phyloP scores from a whole-genome alignment of 2,329 filamentous ascomycete genomes.

The Aspergillus sp. region DNA sequence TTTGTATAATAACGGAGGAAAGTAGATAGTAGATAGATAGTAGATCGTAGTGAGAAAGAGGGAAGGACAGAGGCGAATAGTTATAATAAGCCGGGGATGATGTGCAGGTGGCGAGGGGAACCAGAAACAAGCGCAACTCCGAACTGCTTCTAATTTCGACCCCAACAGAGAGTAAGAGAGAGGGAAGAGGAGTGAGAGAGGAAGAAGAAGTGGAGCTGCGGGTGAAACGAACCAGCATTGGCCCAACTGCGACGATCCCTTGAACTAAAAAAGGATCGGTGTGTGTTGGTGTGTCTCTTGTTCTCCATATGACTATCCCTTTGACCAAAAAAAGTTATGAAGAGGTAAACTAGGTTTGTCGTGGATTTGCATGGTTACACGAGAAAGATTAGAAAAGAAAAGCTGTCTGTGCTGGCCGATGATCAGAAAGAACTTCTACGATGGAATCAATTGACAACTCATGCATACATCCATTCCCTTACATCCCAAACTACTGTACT shows the following conservation, averaged over 20 bases:
- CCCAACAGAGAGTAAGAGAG: not conserved
- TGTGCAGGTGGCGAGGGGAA: not conserved
- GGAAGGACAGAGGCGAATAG: conserved; percentile 8
- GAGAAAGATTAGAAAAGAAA: no score
- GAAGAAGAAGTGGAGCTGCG: not conserved
- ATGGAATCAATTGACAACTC: no score
- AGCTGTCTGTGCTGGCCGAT: no score
- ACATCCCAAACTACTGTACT: no score
- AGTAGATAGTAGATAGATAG: not conserved
- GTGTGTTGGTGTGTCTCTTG: no score
- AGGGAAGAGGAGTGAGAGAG: not conserved
- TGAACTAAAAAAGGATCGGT: not conserved
- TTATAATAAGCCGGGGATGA: conserved; percentile 13
- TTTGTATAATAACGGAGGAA: not conserved
- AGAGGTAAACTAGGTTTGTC: no score
- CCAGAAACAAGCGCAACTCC: not conserved
- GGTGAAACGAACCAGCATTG: conserved; percentile 8
- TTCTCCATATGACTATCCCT: no score
- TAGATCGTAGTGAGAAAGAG: not conserved
- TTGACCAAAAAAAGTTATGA: no score
- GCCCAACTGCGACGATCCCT: not conserved
- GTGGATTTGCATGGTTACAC: no score
- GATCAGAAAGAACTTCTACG: no score
- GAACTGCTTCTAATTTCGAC: conserved; percentile 1
- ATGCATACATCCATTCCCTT: no score